Conservation (phyloP, 2,329 filamentous ascomycete species). For the Claviceps pazoutovae region DNA sequence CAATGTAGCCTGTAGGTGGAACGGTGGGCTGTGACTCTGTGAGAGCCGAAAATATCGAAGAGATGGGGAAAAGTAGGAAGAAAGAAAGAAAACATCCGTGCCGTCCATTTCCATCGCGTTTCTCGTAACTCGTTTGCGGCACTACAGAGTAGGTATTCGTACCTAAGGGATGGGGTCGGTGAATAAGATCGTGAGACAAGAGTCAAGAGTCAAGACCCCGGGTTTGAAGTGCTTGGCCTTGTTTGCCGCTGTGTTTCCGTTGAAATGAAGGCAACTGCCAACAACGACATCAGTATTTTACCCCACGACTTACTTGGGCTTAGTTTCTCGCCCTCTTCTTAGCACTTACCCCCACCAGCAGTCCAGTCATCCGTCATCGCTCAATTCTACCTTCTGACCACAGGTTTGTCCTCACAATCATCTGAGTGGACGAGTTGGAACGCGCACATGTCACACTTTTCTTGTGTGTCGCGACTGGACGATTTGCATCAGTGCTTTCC, state of each 20-base stretch:
- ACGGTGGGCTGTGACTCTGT: neutral
- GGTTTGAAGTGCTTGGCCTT: neutral
- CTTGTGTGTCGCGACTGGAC: conserved; percentile 2
- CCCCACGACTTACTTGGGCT: conserved; percentile 1
- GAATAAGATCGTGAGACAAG: neutral
- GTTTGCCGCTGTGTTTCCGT: neutral
- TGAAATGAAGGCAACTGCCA: neutral
- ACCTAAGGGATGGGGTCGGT: neutral
- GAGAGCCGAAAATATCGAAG: neutral
- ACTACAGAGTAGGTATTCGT: no score
- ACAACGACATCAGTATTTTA: neutral
- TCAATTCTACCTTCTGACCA: neutral
- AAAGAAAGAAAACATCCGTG: no score
- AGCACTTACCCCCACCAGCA: neutral
- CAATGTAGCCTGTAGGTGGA: neutral
- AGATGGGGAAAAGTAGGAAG: neutral
- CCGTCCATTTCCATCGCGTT: neutral
- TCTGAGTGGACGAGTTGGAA: neutral
- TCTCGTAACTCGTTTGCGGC: no score
- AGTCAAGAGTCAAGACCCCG: neutral
- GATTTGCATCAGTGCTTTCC: conserved; percentile 1
- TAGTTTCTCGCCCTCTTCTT: neutral
- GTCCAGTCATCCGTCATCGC: conserved; percentile 5
- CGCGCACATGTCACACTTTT: conserved; percentile 6
- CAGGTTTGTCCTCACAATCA: neutral